Conservation (phyloP, 495 filamentous ascomycete species). For the Penicillium lagena region DNA sequence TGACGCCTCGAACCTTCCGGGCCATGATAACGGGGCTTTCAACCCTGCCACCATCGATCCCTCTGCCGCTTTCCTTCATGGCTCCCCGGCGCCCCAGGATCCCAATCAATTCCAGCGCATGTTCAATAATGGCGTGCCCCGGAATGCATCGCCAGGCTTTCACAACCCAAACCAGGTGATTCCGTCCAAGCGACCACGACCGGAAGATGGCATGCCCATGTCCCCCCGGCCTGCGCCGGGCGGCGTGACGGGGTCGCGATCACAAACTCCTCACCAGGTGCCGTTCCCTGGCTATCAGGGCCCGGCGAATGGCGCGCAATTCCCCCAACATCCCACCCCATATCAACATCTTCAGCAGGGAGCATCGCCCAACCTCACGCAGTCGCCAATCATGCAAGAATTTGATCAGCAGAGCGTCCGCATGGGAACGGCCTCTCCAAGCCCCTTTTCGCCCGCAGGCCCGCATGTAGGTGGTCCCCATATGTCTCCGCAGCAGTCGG, state of each 20-base stretch:
- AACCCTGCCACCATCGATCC: conserved; percentile 52
- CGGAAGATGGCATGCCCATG: conserved; percentile 76
- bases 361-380: conserved; percentile 73
- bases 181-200: conserved; percentile 79
- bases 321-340: conserved; percentile 50
- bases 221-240: conserved; percentile 75
- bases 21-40: conserved; percentile 75
- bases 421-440: conserved; percentile 84
- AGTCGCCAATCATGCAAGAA: conserved; percentile 82
- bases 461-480: conserved; percentile 65
- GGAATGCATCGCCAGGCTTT: conserved; percentile 75
- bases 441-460: conserved; percentile 78
- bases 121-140: conserved; percentile 69
- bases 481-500: conserved; percentile 70
- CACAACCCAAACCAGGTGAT: conserved; percentile 71
- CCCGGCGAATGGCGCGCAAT: conserved; percentile 51
- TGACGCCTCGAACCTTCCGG: conserved; percentile 63
- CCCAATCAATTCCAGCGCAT: conserved; percentile 60
- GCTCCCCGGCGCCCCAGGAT: conserved; percentile 49
- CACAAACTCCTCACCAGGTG: conserved; percentile 82
- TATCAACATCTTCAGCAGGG: conserved; percentile 83
- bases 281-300: conserved; percentile 57
- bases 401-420: conserved; percentile 63
- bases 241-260: conserved; percentile 73
- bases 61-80: conserved; percentile 45